Evolutionary conservation across 768 basidiomycete species (phyloP).

Genomic region (Pleurotus sapidus): DNA sequence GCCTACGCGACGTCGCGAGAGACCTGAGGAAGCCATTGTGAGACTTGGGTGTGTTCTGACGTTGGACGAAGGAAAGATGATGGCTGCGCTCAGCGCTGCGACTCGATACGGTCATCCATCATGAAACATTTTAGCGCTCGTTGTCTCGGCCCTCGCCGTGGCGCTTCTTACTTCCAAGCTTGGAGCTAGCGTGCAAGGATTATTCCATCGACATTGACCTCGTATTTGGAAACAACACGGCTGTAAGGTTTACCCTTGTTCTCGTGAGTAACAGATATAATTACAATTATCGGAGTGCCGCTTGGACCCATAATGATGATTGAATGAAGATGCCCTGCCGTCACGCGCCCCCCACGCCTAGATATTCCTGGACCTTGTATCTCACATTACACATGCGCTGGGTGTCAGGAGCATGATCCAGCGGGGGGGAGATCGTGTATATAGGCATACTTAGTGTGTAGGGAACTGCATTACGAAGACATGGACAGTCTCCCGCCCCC

Average conservation of each 20-base stretch:
- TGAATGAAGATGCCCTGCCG: too few species aligned
- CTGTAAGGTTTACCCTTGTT: too few species aligned
- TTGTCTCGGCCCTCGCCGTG: neutral
- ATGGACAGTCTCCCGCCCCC: conserved; percentile 36
- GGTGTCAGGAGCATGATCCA: neutral
- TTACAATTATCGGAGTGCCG: too few species aligned
- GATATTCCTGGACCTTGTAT: neutral
- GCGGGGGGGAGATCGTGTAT: neutral
- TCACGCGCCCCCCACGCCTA: too few species aligned
- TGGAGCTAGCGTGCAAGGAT: neutral
- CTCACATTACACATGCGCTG: neutral
- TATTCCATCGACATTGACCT: neutral
- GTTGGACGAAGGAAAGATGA: neutral
- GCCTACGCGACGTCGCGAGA: conserved; percentile 58
- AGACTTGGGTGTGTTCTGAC: neutral
- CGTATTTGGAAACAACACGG: neutral
- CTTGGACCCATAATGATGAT: too few species aligned
- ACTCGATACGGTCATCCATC: neutral
- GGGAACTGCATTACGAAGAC: neutral
- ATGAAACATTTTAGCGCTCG: conserved; percentile 2
- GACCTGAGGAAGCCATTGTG: conserved; percentile 48
- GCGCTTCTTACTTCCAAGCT: neutral
- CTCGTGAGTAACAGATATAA: too few species aligned
- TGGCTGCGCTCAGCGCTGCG: conserved; percentile 3
- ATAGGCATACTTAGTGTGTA: neutral